Conservation (phyloP, 257 asterid species). For the Striga asiatica region DNA sequence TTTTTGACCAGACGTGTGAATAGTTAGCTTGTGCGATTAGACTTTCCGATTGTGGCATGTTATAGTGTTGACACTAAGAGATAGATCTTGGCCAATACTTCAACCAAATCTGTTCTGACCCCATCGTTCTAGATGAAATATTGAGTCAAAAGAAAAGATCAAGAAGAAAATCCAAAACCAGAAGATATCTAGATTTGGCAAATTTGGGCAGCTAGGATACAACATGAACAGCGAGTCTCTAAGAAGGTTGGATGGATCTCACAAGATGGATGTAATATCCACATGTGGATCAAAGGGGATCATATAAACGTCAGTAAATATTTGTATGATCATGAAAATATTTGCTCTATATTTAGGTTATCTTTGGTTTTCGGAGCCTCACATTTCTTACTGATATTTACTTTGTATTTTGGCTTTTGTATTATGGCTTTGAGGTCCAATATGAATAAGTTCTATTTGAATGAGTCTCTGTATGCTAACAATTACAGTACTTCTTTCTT, state of each 20-base stretch:
- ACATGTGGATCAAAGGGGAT: neutral
- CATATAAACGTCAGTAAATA: neutral
- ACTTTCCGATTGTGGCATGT: neutral
- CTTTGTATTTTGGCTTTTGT: conserved; percentile 3
- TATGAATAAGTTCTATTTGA: neutral
- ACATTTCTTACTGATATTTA: neutral
- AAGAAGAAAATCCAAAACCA: neutral
- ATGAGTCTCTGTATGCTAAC: neutral
- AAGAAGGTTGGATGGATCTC: neutral
- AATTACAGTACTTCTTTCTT: neutral
- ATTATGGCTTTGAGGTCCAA: neutral
- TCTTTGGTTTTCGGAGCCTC: neutral
- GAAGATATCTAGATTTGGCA: neutral
- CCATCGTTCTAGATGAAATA: neutral
- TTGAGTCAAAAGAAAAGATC: neutral
- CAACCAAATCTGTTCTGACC: neutral
- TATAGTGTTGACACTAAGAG: conserved; percentile 1
- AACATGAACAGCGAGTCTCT: neutral
- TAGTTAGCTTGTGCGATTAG: neutral
- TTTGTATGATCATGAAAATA: neutral
- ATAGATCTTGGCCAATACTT: conserved; percentile 1
- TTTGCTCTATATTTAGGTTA: conserved; percentile 4
- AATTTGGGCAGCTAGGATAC: neutral
- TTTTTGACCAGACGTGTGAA: neutral
- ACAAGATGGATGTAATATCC: neutral